A percentile compares a stretch with the other conserved stretches of the same genome.
Conservation (phyloP, 2,329 filamentous ascomycete species). For the Fusarium floridanum region DNA sequence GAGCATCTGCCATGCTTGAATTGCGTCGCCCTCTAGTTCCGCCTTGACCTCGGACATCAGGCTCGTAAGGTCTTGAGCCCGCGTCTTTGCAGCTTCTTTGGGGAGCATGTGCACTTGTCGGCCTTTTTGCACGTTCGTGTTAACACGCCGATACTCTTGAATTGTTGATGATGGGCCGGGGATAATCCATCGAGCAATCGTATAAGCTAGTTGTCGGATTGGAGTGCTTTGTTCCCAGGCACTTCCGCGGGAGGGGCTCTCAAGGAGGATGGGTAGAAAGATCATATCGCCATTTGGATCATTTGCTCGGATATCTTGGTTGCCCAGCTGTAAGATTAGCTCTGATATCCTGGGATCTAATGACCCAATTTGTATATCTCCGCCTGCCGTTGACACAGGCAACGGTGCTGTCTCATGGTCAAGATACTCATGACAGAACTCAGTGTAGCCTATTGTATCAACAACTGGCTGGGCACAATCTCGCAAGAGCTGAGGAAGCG, state of each 20-base stretch:
- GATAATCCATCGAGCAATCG: conserved; percentile 53
- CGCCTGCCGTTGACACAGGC: conserved; percentile 27
- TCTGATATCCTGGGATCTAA: conserved; percentile 58
- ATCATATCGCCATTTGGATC: conserved; percentile 55
- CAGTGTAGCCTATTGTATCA: conserved; percentile 42
- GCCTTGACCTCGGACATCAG: conserved; percentile 32
- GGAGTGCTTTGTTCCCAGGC: conserved; percentile 67
- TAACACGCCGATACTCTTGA: conserved; percentile 55
- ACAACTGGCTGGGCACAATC: conserved; percentile 41
- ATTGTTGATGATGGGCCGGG: conserved; percentile 36
- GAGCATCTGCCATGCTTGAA: conserved; percentile 44
- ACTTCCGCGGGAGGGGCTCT: conserved; percentile 66
- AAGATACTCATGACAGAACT: conserved; percentile 52
- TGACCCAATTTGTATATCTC: conserved; percentile 26
- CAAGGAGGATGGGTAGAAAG: conserved; percentile 75
- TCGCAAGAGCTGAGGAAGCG: conserved; percentile 48
- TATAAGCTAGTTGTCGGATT: conserved; percentile 68
- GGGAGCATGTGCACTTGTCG: conserved; percentile 38
- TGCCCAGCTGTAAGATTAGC: conserved; percentile 50
- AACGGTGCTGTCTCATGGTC: conserved; percentile 37
- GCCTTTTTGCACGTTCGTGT: conserved; percentile 47
- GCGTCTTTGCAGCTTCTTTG: conserved; percentile 8
- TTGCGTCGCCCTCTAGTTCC: neutral
- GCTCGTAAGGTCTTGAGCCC: conserved; percentile 35
- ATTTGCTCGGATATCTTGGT: conserved; percentile 18